Conservation (phyloP, 768 basidiomycete genomes). For the Lactifluus subvellereus region DNA sequence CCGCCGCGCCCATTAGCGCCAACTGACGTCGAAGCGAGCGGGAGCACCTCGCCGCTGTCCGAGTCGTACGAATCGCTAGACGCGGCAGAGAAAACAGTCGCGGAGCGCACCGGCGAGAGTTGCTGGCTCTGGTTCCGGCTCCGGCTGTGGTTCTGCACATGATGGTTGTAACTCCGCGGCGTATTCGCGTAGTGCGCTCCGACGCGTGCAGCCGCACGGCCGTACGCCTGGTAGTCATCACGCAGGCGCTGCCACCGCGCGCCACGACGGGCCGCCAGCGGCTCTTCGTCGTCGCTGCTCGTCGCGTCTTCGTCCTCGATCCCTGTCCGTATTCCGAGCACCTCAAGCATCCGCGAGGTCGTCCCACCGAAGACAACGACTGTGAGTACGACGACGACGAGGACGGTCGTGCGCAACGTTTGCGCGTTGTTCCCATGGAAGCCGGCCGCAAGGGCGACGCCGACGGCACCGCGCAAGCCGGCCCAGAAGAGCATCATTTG, state of each 20-base stretch:
- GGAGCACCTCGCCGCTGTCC: conserved; percentile 68
- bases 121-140: conserved; percentile 3
- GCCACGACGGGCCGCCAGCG: not conserved
- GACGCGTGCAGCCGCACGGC: conserved; percentile 37
- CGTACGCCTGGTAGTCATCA: conserved; percentile 27
- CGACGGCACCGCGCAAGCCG: conserved; percentile 92
- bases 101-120: conserved; percentile 23
- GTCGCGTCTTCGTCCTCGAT: conserved; percentile 87
- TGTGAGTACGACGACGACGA: conserved; percentile 92
- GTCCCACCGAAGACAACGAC: conserved; percentile 95
- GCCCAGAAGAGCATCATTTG: conserved; percentile 99
- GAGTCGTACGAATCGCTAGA: conserved; percentile 78
- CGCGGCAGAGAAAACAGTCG: conserved; percentile 55
- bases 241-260: conserved; percentile 22
- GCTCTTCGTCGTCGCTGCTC: conserved; percentile 41
- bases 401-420: conserved; percentile 86
- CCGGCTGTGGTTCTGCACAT: conserved; percentile 30
- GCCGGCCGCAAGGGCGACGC: conserved; percentile 93
- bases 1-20: not conserved
- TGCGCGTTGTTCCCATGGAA: conserved; percentile 93
- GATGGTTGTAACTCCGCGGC: conserved; percentile 56
- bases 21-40: conserved; percentile 53
- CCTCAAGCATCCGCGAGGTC: conserved; percentile 94
- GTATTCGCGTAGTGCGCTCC: conserved; percentile 47
- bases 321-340: conserved; percentile 91